Evolutionary conservation across 164 flowering plant genomes (phyloP).

Genomic region (Pachysandra terminalis): DNA sequence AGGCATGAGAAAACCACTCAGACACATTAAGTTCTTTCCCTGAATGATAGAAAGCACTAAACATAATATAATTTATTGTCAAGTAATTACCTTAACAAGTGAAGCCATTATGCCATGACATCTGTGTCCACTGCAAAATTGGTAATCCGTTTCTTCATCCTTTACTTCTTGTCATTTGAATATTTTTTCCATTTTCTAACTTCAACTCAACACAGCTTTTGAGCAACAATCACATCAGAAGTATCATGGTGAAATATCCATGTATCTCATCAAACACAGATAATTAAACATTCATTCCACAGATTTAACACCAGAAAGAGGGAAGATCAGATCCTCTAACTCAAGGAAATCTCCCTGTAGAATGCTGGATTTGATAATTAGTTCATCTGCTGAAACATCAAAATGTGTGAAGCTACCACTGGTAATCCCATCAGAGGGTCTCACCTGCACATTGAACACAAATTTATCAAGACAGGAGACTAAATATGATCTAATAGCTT

Average conservation of each 20-base stretch:
- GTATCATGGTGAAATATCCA: constrained; percentile 2
- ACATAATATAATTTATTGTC: neutral
- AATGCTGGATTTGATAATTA: constrained; percentile 1
- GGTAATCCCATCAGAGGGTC: constrained; percentile 4
- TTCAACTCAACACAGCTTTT: neutral
- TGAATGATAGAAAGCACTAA: neutral
- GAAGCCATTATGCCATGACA: constrained; percentile 6
- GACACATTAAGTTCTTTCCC: neutral
- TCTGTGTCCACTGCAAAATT: constrained; percentile 8
- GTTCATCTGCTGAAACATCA: constrained; percentile 7
- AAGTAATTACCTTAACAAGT: constrained; percentile 6
- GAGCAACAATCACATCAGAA: constrained; percentile 5
- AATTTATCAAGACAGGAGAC: neutral
- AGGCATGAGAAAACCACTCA: neutral
- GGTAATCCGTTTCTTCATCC: neutral
- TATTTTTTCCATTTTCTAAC: neutral
- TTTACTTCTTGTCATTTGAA: neutral
- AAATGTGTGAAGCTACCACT: neutral
- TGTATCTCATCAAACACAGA: neutral
- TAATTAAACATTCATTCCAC: neutral
- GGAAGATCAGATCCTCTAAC: constrained; percentile 15
- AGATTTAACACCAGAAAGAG: constrained; percentile 11
- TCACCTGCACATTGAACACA: constrained; percentile 10
- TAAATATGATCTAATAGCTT: too few species aligned
- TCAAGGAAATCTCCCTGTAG: constrained; percentile 21